phyloP scores from a whole-genome alignment of 1,284 basidiomycete species.

The Moesziomyces sp. region DNA sequence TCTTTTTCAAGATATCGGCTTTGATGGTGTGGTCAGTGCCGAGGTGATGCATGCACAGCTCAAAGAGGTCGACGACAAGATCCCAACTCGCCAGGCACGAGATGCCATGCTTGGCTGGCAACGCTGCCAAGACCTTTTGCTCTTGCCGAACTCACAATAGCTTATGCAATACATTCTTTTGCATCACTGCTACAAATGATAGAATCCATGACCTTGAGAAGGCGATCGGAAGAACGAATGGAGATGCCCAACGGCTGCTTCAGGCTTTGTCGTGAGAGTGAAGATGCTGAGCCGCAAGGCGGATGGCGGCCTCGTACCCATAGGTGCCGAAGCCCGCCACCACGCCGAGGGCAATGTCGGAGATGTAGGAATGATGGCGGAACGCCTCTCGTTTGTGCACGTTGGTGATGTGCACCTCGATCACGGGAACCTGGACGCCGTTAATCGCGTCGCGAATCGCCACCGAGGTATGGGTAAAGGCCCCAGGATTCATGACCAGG shows the following conservation, averaged over 20 bases:
- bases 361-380: slow-evolving; percentile 67
- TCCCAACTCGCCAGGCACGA: slow-evolving; percentile 1
- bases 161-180: too few species aligned
- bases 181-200: too few species aligned
- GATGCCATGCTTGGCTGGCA: slow-evolving; percentile 8
- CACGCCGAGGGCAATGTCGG: slow-evolving; percentile 64
- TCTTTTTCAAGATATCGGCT: slow-evolving; percentile 12
- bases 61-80: slow-evolving; percentile 2
- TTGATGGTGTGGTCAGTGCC: slow-evolving; percentile 7
- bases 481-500: slow-evolving; percentile 66
- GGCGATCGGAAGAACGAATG: too few species aligned
- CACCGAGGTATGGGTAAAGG: slow-evolving; percentile 67
- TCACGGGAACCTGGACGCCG: slow-evolving; percentile 63
- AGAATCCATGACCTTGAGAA: too few species aligned
- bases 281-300: slow-evolving; percentile 4
- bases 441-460: slow-evolving; percentile 66
- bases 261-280: slow-evolving; percentile 1
- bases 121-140: slow-evolving; percentile 8
- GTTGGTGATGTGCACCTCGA: slow-evolving; percentile 67
- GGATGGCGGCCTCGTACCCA: slow-evolving; percentile 29
- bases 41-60: slow-evolving; percentile 10
- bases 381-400: slow-evolving; percentile 66
- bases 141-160: too few species aligned
- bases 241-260: too few species aligned
- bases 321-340: slow-evolving; percentile 56